Conservation (phyloP, 164 flowering plant genomes). For the Pachysandra terminalis region DNA sequence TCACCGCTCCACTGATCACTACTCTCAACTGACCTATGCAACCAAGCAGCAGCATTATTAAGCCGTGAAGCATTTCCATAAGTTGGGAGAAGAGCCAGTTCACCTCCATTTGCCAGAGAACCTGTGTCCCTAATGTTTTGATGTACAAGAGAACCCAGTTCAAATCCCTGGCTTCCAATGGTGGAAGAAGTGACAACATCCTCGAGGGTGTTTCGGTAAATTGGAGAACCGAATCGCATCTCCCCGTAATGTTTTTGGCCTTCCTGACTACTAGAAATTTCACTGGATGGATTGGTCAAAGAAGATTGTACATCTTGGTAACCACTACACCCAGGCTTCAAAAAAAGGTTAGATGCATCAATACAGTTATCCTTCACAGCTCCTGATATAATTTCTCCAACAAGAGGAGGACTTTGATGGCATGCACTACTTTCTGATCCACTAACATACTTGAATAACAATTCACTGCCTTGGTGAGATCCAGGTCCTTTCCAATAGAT, state of each 20-base stretch:
- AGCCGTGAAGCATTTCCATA: constrained; percentile 21
- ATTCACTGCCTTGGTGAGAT: constrained; percentile 32
- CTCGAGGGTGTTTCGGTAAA: constrained; percentile 33
- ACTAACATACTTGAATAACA: constrained; percentile 31
- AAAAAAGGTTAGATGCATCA: constrained; percentile 14
- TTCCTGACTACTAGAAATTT: constrained; percentile 26
- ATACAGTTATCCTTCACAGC: constrained; percentile 13
- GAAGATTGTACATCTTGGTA: constrained; percentile 32
- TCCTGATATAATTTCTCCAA: constrained; percentile 24
- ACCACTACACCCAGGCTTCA: constrained; percentile 24
- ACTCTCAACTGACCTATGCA: constrained; percentile 16
- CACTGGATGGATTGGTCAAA: constrained; percentile 20
- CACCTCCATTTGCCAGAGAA: constrained; percentile 29
- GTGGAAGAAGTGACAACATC: constrained; percentile 35
- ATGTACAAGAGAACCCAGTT: constrained; percentile 18
- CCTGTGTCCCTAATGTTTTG: constrained; percentile 20
- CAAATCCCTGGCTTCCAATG: constrained; percentile 18
- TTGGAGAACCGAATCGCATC: constrained; percentile 16
- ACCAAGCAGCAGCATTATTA: constrained; percentile 20
- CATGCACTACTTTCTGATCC: constrained; percentile 18
- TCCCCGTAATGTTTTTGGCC: constrained; percentile 26
- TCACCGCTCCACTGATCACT: constrained; percentile 30
- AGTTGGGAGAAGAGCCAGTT: constrained; percentile 31
- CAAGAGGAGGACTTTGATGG: no score
- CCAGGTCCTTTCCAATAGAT: constrained; percentile 40